Percentiles rank a stretch among this genome's conserved stretches.
Conservation (phyloP, 2,329 filamentous ascomycete genomes). For the Cladobotryum protrusum region DNA sequence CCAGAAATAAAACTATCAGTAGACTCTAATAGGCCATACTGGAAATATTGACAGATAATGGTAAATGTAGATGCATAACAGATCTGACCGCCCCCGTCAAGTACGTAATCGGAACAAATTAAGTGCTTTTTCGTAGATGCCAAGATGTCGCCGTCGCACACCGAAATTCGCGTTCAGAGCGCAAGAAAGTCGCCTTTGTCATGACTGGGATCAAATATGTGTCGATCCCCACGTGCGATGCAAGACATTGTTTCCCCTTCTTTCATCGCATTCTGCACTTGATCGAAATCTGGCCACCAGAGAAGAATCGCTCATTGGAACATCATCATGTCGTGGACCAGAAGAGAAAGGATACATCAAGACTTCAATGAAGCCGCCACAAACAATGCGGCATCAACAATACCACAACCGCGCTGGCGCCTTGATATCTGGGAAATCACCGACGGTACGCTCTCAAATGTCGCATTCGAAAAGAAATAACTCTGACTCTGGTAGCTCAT, state of each 20-base stretch:
- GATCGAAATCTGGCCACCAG: too few species aligned
- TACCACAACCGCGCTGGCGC: constrained; percentile 21
- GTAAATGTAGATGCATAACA: too few species aligned
- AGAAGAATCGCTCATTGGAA: background rate
- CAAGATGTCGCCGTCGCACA: constrained; percentile 7
- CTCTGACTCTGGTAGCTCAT: background rate
- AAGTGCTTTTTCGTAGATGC: constrained; percentile 1
- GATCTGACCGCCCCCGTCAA: too few species aligned
- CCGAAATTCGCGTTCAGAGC: background rate
- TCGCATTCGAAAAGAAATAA: background rate
- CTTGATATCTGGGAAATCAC: constrained; percentile 22
- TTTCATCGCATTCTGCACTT: background rate
- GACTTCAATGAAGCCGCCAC: constrained; percentile 20
- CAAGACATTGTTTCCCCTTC: background rate
- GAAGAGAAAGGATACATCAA: constrained; percentile 18
- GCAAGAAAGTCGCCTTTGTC: background rate
- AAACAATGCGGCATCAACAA: constrained; percentile 12
- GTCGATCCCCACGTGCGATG: background rate
- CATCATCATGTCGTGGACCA: constrained; percentile 22
- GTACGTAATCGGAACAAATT: background rate
- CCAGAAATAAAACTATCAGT: too few species aligned
- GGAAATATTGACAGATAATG: too few species aligned
- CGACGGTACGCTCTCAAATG: constrained; percentile 11
- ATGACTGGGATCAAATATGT: background rate
- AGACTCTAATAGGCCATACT: too few species aligned